Evolutionary conservation across 805 yeast species (phyloP).

Genomic region (Ogataea nonfermentans): DNA sequence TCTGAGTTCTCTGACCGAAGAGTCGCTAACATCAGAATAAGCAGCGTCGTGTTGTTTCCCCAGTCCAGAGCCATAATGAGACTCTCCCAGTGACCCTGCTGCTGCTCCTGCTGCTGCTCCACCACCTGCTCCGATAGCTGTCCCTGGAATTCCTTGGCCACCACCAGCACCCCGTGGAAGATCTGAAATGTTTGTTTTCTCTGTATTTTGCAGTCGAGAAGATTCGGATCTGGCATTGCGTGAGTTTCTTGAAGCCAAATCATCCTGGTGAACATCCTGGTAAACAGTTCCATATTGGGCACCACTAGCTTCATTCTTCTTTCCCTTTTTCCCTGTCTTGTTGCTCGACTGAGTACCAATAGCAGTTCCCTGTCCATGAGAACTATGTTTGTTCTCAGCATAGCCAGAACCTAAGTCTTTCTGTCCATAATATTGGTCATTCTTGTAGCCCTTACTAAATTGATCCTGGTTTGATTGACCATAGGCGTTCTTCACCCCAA

Average conservation of each 20-base stretch:
- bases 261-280: conserved; percentile 16
- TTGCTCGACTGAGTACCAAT: neutral
- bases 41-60: no score
- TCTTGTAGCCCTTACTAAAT: no score
- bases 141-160: no score
- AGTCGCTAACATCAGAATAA: conserved; percentile 1
- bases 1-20: conserved; percentile 12
- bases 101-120: conserved; percentile 17
- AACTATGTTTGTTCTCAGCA: neutral
- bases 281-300: conserved; percentile 19
- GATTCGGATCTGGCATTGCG: neutral
- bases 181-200: conserved; percentile 1
- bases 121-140: conserved; percentile 1
- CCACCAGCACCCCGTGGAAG: neutral
- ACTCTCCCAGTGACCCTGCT: conserved; percentile 1
- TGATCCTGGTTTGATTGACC: neutral
- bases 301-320: conserved; percentile 1
- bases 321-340: conserved; percentile 3
- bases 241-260: conserved; percentile 6
- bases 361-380: neutral
- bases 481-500: neutral
- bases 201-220: conserved; percentile 1
- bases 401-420: conserved; percentile 4
- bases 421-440: neutral
- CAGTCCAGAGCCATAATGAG: neutral